Evolutionary conservation across 768 basidiomycete species (phyloP).

Genomic region (Macrocybe gigantea): DNA sequence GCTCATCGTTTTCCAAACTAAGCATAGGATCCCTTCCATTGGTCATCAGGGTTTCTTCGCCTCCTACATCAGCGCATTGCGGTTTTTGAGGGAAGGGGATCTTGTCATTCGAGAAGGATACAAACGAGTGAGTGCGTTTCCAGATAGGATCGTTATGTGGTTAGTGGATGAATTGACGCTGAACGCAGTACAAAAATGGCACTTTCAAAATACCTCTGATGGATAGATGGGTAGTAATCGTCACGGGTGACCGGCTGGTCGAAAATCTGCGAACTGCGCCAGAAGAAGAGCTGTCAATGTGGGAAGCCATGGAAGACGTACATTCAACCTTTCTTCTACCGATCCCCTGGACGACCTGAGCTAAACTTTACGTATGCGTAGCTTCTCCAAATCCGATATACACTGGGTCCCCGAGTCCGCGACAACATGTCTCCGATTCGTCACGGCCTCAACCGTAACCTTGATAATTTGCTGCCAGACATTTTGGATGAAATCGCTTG

Average conservation of each 20-base stretch:
- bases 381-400: slow-evolving; percentile 29
- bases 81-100: slow-evolving; percentile 5
- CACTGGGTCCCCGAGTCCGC: slow-evolving; percentile 22
- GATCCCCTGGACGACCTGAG: background rate
- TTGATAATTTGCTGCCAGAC: slow-evolving; percentile 15
- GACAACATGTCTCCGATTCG: slow-evolving; percentile 21
- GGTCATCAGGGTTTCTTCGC: slow-evolving; percentile 7
- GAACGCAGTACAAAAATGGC: slow-evolving; percentile 15
- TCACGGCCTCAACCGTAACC: slow-evolving; percentile 19
- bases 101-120: slow-evolving; percentile 7
- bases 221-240: slow-evolving; percentile 39
- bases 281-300: slow-evolving; percentile 39
- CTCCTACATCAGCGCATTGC: slow-evolving; percentile 7
- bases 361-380: slow-evolving; percentile 4
- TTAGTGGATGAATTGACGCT: too few relatives aligned
- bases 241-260: slow-evolving; percentile 31
- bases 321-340: background rate
- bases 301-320: slow-evolving; percentile 34
- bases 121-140: slow-evolving; percentile 3
- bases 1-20: background rate
- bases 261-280: slow-evolving; percentile 42
- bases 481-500: slow-evolving; percentile 18
- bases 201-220: slow-evolving; percentile 39
- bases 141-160: background rate
- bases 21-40: slow-evolving; percentile 8